Evolutionary conservation across 768 basidiomycete genomes (phyloP), one percentile per base, ranked within the genome.

Genomic region (Gloeostereum incarnatum): DNA sequence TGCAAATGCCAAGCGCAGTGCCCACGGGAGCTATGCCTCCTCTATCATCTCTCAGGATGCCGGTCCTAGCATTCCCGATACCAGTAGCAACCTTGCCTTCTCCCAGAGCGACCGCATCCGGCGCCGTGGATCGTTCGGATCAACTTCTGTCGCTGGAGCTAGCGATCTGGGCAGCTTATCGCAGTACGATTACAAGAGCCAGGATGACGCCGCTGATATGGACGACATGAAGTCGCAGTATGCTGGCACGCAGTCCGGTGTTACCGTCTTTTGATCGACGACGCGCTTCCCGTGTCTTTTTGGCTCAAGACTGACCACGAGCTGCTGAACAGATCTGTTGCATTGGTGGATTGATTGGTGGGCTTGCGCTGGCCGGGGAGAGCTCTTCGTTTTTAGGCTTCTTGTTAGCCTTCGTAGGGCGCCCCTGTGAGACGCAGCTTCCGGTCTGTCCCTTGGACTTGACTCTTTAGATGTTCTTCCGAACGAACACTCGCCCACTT

Each of bases 41-140:
- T 93, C 90, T 14, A 87, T 93, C 57, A 81, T 94, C 41, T 94
- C 90, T 11, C 93, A 96, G 55, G 91, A 94, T 56, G 82, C 71
- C 25, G 81, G 81, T 1, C 71, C 74, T n/a, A 70, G 69, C 33
- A 69, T 71, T 8, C 80, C 81, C 45, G 65, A 59, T 31, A 68
- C 71, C 46, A 81, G 83, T 48, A 55, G 56, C 43, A 77, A 66
- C 49, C 74, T 96, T 56, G 81, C 83, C 2, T 96, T 78, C 62
- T 84, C 87, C 13, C 94, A 99, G 57, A 92, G 86, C 37, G 93
- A 97, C 53, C 72, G 94, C 26, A 67, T 96, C 39, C 70, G 81
- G 21, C 72, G 86, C 36, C 75, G 87, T 18, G 62, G 78, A 14
- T 89, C 87, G 31, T 85, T 88, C 53, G 70, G 70, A 1, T 63